Evolutionary conservation across 2,329 filamentous ascomycete species (phyloP), one percentile per base, ranked within the genome.

Genomic region (Daldinia eschscholtzii): DNA sequence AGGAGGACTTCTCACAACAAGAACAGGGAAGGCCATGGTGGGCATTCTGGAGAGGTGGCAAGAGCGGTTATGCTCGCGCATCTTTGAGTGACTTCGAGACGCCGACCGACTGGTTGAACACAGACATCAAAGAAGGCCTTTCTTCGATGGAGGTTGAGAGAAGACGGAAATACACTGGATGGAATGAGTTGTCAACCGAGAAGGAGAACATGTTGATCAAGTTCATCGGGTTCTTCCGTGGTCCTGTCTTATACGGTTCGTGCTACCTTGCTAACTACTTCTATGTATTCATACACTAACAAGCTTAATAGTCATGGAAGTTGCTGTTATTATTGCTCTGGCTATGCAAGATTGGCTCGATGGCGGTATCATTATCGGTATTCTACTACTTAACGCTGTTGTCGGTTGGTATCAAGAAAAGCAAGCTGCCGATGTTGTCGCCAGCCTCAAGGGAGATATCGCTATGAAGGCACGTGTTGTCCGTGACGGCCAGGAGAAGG

Each of bases 391-490:
- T 70, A 92, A 92, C 83, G 90, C 90, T 73, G 80, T 88, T 67
- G 90, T 92, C 80, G 90, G 90, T 86, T 92, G 89, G 89, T 92
- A 92, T 81, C 90, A 92, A 80, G 90, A 92, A 81, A 92, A 92
- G 84, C 89, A 92, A 81, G 90, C 90, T 76, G 90, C 90, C 77
- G 90, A 92, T 81, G 89, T 92, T 77, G 89, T 91, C 76, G 90
- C 90, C 63, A 87, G 83, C 69, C 82, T 92, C 71, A 92, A 92
- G 84, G 90, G 90, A 84, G 90, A 92, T 77, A 92, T 92, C 78
- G 90, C 90, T 76, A 90, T 92, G 88, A 90, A 89, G 82, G 87
- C 89, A 60, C 84, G 83, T 71, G 89, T 91, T 76, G 81, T 92
- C 76, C 89, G 90, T 78, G 86, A 91, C 78, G 89, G 90, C 74